phyloP scores from a whole-genome alignment of 108 stramenopile species.

The Cyclotella sp. region DNA sequence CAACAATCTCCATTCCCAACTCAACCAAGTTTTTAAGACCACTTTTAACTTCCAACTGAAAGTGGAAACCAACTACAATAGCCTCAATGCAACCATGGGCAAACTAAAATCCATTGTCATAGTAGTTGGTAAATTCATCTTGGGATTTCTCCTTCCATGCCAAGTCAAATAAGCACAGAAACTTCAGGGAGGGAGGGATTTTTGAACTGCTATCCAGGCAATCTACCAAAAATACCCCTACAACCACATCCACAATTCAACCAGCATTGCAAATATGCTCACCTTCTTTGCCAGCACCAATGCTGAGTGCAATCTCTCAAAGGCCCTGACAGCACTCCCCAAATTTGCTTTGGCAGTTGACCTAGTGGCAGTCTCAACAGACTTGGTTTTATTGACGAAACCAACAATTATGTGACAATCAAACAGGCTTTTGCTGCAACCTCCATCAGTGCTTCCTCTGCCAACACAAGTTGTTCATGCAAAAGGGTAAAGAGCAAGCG shows the following conservation, averaged over 20 bases:
- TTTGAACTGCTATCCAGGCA: not conserved
- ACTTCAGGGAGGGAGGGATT: not conserved
- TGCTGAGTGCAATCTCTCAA: not conserved
- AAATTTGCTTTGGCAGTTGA: not conserved
- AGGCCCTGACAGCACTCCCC: not conserved
- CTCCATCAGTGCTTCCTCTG: not conserved
- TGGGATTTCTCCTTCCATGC: not conserved
- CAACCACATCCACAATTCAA: not conserved
- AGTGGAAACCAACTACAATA: not conserved
- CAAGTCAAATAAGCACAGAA: not conserved
- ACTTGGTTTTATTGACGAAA: too few species aligned
- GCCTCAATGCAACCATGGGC: not conserved
- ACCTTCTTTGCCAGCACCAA: not conserved
- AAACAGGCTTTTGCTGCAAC: not conserved
- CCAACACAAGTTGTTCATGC: too few species aligned
- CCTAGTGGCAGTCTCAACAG: not conserved
- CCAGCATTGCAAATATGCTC: not conserved
- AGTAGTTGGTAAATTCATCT: not conserved
- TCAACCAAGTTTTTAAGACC: not conserved
- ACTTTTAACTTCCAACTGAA: not conserved
- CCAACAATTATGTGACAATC: too few species aligned
- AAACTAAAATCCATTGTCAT: not conserved
- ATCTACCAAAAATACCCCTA: slow-evolving; percentile 1
- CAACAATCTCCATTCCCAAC: not conserved
- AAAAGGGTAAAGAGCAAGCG: too few species aligned